Evolutionary conservation across 2,329 filamentous ascomycete genomes (phyloP), one percentile per base, ranked within the genome.

Genomic region (Cercospora sesami): DNA sequence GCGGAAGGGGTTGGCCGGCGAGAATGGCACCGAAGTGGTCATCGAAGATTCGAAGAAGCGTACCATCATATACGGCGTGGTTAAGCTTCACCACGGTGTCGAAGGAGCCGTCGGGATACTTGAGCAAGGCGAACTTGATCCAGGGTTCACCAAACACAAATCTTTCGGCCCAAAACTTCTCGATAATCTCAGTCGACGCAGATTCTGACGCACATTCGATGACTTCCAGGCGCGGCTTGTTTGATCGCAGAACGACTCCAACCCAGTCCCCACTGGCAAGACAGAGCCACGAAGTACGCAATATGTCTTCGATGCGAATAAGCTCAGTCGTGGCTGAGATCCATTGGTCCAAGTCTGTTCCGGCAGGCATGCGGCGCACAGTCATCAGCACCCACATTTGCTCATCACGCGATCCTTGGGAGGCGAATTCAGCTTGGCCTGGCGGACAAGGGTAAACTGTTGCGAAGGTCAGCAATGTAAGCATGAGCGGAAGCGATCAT

Each of bases 111-210:
- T 59, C 57, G 57, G 57, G 57, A 33, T 59, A 33, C 33, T 59
- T 59, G 21, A 59, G 28, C 28, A 59, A 33, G 57, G 57, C 57
- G 57, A 59, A 59, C 28, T 59, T 59, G 28, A 33, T 59, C 26
- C 28, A 59, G 10, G 57, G 57, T 33, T 33, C n/a, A 18, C 57
- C 57, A 12, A 33, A 59, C 10, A 31, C 57, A 33, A 59, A 59
- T 18, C 28, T n/a, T 18, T 59, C 57, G 21, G 28, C 21, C 57
- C 57, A 59, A 31, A 59, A 33, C 9, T 31, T 26, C 8, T 59
- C 57, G 18, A 31, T 59, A 10, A 42, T 42, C 36, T 42, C 36
- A 42, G 36, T 42, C 36, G 36, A 42, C 36, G 16, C 16, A 42
- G 36, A 42, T n/a, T 42, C 36, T 16, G 36, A 42, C 16, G 16